Evolutionary conservation across 768 basidiomycete genomes (phyloP).

Genomic region (Boletus coccyginus): DNA sequence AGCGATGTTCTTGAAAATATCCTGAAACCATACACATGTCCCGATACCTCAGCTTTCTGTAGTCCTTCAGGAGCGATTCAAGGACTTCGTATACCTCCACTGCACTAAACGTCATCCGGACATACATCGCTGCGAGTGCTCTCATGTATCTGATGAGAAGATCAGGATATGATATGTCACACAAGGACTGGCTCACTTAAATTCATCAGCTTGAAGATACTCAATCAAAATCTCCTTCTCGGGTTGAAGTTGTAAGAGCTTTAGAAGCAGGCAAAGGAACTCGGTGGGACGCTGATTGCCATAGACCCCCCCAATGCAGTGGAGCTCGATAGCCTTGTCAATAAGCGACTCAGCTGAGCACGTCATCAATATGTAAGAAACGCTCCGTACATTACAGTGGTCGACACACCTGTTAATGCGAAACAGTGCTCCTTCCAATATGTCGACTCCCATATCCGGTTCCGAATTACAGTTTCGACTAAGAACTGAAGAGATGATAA

Average conservation of each 20-base stretch:
- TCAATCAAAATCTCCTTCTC: conserved; percentile 97
- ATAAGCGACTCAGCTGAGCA: conserved; percentile 85
- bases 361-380: not conserved
- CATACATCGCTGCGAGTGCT: conserved; percentile 89
- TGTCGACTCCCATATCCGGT: conserved; percentile 89
- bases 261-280: conserved; percentile 89
- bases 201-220: conserved; percentile 94
- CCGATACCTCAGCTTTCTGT: conserved; percentile 79
- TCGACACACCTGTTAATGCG: conserved; percentile 77
- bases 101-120: conserved; percentile 90
- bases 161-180: not conserved
- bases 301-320: conserved; percentile 89
- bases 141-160: conserved; percentile 72
- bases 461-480: conserved; percentile 95
- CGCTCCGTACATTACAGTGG: not conserved
- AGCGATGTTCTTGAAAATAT: not conserved
- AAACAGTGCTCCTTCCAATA: conserved; percentile 99
- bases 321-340: conserved; percentile 84
- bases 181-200: conserved; percentile 69
- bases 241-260: conserved; percentile 94
- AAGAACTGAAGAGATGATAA: conserved; percentile 58
- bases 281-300: conserved; percentile 94
- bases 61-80: conserved; percentile 94
- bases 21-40: conserved; percentile 62
- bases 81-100: conserved; percentile 90